Evolutionary conservation across 192 early-diverging fungal genomes (phyloP), one percentile per base, ranked within the genome.

Genomic region (Backusella tarrabulga): DNA sequence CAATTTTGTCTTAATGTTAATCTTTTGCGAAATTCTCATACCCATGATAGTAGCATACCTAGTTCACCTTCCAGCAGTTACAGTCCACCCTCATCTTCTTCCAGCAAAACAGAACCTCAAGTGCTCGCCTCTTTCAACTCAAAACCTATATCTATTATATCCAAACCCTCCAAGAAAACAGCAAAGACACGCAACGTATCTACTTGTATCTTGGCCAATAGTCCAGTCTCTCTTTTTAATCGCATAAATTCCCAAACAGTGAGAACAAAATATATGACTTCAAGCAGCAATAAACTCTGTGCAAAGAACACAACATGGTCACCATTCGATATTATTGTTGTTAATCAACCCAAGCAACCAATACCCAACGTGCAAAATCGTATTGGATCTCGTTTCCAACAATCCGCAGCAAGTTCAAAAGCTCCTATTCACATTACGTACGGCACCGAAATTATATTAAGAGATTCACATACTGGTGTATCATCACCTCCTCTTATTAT

Each of bases 141-240:
- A 17, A 87, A 84, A 6, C 91, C 93, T 15, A 91, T 98, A 56
- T 85, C 89, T 15, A 94, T 97, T 71, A 96, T 98, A 41, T 96
- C 95, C 63, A 98, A 98, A 82, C 96, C 97, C 14, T 95, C 93
- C 67, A 96, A 95, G 80, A 97, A 96, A 84, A 95, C 93, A 2
- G 91, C 93, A 63, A 95, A 93, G 83, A 91, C 92, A n/a, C 87
- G 91, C 78, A 93, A 94, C 79, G 86, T 89, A 40, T 92, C 91
- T 2, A 88, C 89, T 1, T 93, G 95, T 74, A 93, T 97, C 63
- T 85, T 89, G 29, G 90, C 91, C 19, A 93, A 93, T 19, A 89
- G 89, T 15, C 82, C 91, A 14, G 89, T 98, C 26, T 91, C 95
- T 15, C 86, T 98, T 40, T 97, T 96, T 81, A 97, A 96, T 79